A percentile compares a stretch with the other conserved stretches of the same genome.
phyloP scores from a whole-genome alignment of 2,329 filamentous ascomycete species.

The Neopestalotiopsis rosae region DNA sequence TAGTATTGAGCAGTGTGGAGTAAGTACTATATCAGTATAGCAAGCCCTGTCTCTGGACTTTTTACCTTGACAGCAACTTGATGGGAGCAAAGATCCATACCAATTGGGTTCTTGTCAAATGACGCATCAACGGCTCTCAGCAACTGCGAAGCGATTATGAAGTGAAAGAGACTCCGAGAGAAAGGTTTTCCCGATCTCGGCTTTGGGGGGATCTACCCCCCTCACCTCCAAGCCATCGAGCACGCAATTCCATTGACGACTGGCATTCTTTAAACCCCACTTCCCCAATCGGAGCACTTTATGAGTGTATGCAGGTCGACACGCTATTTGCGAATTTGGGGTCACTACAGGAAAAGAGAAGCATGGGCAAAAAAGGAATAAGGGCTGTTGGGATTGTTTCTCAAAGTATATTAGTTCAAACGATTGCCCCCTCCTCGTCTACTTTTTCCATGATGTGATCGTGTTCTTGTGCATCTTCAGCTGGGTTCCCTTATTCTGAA shows the following conservation, averaged over 20 bases:
- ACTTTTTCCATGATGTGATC: neutral
- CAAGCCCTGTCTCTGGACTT: too few relatives aligned
- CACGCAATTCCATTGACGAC: constrained; percentile 15
- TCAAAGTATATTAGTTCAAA: constrained; percentile 3
- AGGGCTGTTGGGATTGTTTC: neutral
- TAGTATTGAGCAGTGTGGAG: too few relatives aligned
- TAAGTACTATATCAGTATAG: too few relatives aligned
- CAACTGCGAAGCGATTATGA: too few relatives aligned
- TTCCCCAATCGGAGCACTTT: constrained; percentile 16
- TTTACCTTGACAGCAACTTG: too few relatives aligned
- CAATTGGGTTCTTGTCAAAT: too few relatives aligned
- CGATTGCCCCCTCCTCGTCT: neutral
- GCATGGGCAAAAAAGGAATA: neutral
- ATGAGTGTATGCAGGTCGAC: neutral
- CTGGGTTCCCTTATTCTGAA: too few relatives aligned
- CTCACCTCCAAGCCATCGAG: neutral
- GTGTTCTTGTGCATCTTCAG: neutral
- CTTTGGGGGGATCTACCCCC: too few relatives aligned
- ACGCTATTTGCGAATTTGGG: neutral
- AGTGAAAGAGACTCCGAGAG: too few relatives aligned
- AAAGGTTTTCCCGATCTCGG: too few relatives aligned
- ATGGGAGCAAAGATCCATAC: too few relatives aligned
- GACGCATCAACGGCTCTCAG: too few relatives aligned
- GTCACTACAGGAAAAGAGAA: neutral
- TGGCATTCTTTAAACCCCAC: constrained; percentile 11